A percentile compares a stretch with the other conserved stretches of the same genome.
Evolutionary conservation across 495 filamentous ascomycete species (phyloP).

Genomic region (Penicillium bialowiezense): DNA sequence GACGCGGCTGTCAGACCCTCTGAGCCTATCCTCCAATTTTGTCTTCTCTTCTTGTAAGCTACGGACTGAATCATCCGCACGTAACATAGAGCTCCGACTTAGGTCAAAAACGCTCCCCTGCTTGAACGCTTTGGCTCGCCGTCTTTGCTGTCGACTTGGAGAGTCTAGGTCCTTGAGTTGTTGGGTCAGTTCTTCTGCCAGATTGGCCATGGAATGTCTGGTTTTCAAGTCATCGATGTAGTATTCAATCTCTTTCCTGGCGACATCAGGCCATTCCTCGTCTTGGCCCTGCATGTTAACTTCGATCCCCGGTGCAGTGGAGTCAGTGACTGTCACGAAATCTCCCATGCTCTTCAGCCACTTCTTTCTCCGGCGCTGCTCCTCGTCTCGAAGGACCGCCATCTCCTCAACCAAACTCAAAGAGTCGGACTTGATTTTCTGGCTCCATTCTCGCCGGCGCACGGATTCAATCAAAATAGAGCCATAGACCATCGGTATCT

Average conservation of each 20-base stretch:
- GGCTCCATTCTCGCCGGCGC: slow-evolving; percentile 81
- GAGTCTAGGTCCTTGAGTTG: slow-evolving; percentile 59
- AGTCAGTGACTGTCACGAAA: slow-evolving; percentile 54
- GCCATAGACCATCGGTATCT: slow-evolving; percentile 84
- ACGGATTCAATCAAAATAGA: slow-evolving; percentile 83
- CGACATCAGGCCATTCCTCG: slow-evolving; percentile 68
- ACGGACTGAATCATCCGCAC: slow-evolving; percentile 75
- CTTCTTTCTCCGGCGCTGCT: slow-evolving; percentile 79
- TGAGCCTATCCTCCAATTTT: slow-evolving; percentile 75
- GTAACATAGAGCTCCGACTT: slow-evolving; percentile 75
- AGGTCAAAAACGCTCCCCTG: slow-evolving; percentile 89
- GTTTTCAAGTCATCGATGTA: slow-evolving; percentile 52
- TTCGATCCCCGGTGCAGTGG: slow-evolving; percentile 73
- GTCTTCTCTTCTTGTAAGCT: slow-evolving; percentile 74
- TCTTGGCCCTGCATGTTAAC: slow-evolving; percentile 81
- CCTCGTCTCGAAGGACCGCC: slow-evolving; percentile 85
- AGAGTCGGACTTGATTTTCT: slow-evolving; percentile 83
- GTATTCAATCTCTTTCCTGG: slow-evolving; percentile 52
- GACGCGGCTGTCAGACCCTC: slow-evolving; percentile 85
- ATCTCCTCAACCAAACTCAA: slow-evolving; percentile 86
- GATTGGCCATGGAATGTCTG: slow-evolving; percentile 38
- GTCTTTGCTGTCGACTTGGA: slow-evolving; percentile 73
- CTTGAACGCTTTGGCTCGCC: slow-evolving; percentile 88
- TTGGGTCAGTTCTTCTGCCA: slow-evolving; percentile 60
- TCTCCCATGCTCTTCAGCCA: slow-evolving; percentile 81